Evolutionary conservation across 495 filamentous ascomycete genomes (phyloP), one percentile per base, ranked within the genome.

Genomic region (Podospora sp.): DNA sequence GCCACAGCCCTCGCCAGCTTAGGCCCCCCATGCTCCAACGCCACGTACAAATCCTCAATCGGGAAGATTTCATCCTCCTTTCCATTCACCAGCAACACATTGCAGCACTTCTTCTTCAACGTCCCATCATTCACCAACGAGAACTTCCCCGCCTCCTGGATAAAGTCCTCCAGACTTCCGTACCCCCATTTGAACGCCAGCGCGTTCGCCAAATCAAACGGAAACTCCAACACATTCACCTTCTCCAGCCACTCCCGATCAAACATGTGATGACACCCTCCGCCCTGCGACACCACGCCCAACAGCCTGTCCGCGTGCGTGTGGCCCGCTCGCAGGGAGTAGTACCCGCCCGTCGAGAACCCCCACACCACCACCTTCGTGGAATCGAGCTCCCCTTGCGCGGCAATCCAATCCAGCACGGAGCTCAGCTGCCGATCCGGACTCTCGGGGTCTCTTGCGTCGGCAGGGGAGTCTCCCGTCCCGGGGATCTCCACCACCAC

Each of bases 401-500:
- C 65, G 14, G 72, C 82, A 62, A 91, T 81, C 81, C 86, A 92
- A 36, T 88, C 84, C n/a, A 92, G 76, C 51, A 93, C 72, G 53
- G 83, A 88, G 4, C 73, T 73, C 88, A 88, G 92, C 25, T 85
- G 79, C 2, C 87, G 81, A 40, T 86, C 85, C 0, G 78, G 63
- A 50, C 72, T 73, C 6, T 71, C 65, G 0, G 83, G 77, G 49
- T 84, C 81, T 0, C 65, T 50, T 11, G 76, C 79, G 36, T 82
- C 81, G 0, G 89, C 88, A 16, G 90, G 90, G 53, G 82, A 90
- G 73, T 93, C 90, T 6, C 87, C 90, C 0, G 90, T 93, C 0
- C 90, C 90, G 0, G 90, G 90, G 66, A 93, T 91, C 77, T 93
- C 90, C 25, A 85, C 82, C 24, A 90, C 77, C 0, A 91, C 75